Percentiles rank a stretch among this genome's conserved stretches.
Evolutionary conservation across 225 moss, liverwort and hornwort genomes (phyloP).

Genomic region (Physcomitrellopsis africana): DNA sequence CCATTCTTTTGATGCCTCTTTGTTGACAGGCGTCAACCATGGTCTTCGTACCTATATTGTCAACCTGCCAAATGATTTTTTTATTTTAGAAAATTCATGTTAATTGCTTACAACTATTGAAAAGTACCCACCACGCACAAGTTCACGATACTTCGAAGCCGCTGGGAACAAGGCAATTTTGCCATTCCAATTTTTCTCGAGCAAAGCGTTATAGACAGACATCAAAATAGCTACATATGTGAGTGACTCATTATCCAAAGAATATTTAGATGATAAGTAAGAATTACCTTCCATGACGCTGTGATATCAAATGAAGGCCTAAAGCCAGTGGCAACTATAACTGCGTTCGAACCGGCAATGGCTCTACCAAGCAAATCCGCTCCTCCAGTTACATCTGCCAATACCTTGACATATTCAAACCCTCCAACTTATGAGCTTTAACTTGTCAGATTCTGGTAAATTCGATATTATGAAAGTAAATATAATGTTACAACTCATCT

Average conservation of each 20-base stretch:
- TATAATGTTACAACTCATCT: background rate
- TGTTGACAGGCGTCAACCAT: conserved; percentile 70
- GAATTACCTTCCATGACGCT: conserved; percentile 79
- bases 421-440: conserved; percentile 17
- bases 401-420: conserved; percentile 41
- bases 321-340: conserved; percentile 81
- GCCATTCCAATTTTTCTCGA: background rate
- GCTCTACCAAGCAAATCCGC: conserved; percentile 66
- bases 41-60: conserved; percentile 78
- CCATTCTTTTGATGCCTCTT: conserved; percentile 64
- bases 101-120: background rate
- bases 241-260: background rate
- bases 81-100: background rate
- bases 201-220: background rate
- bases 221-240: background rate
- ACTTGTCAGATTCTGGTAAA: background rate
- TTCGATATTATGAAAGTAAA: background rate
- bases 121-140: background rate
- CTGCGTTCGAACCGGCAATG: conserved; percentile 67
- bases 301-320: conserved; percentile 80
- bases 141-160: background rate
- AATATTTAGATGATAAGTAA: background rate
- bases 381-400: conserved; percentile 83
- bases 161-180: background rate
- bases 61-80: conserved; percentile 47